Conservation (phyloP, 2,329 filamentous ascomycete species). For the Hypoxylon sp. region DNA sequence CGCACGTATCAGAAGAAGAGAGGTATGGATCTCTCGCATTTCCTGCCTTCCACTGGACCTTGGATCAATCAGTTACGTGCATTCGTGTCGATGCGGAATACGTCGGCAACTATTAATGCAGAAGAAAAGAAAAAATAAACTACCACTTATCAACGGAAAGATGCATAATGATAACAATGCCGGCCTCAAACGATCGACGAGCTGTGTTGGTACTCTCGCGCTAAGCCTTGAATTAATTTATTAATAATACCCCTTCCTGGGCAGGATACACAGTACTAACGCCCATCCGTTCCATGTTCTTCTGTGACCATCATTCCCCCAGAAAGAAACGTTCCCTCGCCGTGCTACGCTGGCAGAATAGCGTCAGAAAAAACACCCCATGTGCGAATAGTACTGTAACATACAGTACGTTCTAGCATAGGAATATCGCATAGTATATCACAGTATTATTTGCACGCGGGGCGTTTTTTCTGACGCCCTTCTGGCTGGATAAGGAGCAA, state of each 20-base stretch:
- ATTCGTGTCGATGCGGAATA: constrained; percentile 22
- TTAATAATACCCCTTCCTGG: constrained; percentile 38
- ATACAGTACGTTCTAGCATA: too few relatives aligned
- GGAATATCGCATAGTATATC: too few relatives aligned
- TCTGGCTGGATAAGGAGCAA: constrained; percentile 12
- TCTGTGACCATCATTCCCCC: constrained; percentile 29
- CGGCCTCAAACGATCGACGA: constrained; percentile 32
- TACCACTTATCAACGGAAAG: constrained; percentile 6
- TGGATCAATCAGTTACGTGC: constrained; percentile 3
- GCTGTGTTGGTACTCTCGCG: constrained; percentile 24
- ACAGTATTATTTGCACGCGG: too few relatives aligned
- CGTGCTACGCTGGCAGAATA: constrained; percentile 30
- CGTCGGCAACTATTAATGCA: constrained; percentile 4
- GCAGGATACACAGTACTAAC: constrained; percentile 11
- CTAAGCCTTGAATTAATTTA: constrained; percentile 43
- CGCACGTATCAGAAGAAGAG: constrained; percentile 17
- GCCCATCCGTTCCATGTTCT: constrained; percentile 33
- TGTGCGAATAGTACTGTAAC: too few relatives aligned
- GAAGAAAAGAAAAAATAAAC: constrained; percentile 19
- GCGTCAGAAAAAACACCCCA: too few relatives aligned
- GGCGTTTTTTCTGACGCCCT: too few relatives aligned
- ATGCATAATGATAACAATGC: constrained; percentile 31
- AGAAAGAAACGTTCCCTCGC: constrained; percentile 10
- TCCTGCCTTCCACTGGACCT: not conserved
- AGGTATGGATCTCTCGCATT: constrained; percentile 5